phyloP scores from a whole-genome alignment of 148 eudicot genomes.

The Rhododendron mucronatum region DNA sequence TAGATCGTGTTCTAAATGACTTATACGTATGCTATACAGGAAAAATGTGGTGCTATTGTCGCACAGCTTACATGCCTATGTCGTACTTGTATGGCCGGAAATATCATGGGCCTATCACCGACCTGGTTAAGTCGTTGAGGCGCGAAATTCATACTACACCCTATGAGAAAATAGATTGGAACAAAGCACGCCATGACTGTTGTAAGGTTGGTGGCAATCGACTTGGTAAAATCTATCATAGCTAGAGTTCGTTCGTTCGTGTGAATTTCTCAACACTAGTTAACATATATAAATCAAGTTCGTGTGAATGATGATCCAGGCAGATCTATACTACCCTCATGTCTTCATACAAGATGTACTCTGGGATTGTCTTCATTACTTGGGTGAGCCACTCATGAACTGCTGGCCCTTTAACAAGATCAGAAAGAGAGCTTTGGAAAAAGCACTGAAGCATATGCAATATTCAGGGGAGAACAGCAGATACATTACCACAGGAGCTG shows the following conservation, averaged over 20 bases:
- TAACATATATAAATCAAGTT: neutral
- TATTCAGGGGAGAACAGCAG: conserved; percentile 24
- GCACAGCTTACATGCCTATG: neutral
- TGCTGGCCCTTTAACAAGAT: conserved; percentile 31
- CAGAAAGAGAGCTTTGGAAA: conserved; percentile 24
- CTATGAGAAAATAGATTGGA: neutral
- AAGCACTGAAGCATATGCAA: conserved; percentile 26
- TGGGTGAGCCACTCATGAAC: conserved; percentile 26
- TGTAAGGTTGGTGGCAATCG: neutral
- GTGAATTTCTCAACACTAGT: no score
- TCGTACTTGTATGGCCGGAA: neutral
- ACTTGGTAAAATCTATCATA: no score
- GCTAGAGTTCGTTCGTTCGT: neutral
- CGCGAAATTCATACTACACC: neutral
- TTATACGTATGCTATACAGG: neutral
- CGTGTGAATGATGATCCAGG: conserved; percentile 9
- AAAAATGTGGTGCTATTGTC: neutral
- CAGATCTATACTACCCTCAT: conserved; percentile 31
- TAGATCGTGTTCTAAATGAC: neutral
- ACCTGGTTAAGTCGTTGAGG: neutral
- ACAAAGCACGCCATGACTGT: neutral
- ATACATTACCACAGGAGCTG: conserved; percentile 38
- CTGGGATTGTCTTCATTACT: conserved; percentile 31
- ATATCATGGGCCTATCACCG: neutral
- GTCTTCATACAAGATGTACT: conserved; percentile 28